Conservation (phyloP, 1,284 basidiomycete species). For the Melampsora americana region DNA sequence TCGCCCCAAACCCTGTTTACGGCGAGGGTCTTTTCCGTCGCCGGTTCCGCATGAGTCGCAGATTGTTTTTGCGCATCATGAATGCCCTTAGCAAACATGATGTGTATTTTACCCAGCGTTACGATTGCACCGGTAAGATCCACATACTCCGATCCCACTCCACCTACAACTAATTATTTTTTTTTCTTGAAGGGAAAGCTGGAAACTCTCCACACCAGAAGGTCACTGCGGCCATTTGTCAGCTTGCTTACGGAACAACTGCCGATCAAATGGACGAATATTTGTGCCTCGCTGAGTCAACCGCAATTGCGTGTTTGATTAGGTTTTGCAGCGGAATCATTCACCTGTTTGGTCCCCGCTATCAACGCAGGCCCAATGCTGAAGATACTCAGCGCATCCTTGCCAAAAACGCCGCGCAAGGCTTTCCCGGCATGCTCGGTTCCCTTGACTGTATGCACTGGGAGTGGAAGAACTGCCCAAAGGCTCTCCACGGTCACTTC, state of each 20-base stretch:
- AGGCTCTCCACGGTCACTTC: too few species aligned
- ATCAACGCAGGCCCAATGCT: neutral
- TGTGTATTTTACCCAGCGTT: constrained; percentile 19
- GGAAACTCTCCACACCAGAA: constrained; percentile 22
- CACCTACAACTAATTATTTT: neutral
- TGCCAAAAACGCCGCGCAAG: neutral
- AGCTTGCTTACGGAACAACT: constrained; percentile 6
- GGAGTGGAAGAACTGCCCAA: too few species aligned
- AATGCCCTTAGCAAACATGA: constrained; percentile 1
- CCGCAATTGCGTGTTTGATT: constrained; percentile 9
- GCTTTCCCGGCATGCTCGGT: neutral
- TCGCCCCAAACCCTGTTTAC: too few species aligned
- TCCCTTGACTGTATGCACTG: neutral
- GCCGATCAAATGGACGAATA: constrained; percentile 3
- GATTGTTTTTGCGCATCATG: constrained; percentile 2
- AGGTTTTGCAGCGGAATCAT: constrained; percentile 19
- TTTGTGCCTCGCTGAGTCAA: constrained; percentile 20
- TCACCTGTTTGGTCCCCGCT: neutral
- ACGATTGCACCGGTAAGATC: neutral
- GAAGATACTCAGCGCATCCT: neutral
- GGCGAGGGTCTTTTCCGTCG: neutral
- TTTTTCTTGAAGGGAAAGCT: constrained; percentile 3
- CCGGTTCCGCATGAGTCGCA: neutral
- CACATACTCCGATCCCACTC: neutral
- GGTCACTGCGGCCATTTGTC: neutral